These are phyloP conservation scores for Curvularia sp. DNA, from an alignment of 2,329 filamentous ascomycete genomes.

Conservation along the genomic window DNA sequence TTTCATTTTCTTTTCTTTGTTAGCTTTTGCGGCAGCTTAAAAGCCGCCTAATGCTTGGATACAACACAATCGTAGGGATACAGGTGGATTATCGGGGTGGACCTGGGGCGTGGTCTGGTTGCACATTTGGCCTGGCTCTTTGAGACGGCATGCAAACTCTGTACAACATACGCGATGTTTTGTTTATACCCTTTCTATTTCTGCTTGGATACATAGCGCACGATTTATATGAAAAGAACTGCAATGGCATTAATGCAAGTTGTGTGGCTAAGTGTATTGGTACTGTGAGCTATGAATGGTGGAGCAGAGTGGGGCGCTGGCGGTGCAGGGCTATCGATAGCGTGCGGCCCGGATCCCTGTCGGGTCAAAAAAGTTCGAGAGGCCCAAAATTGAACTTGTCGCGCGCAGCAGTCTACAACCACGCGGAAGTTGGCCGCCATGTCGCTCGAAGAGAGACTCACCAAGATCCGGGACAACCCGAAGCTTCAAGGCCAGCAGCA, in stretches of 20 bases:
- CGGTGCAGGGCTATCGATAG: constrained; percentile 28
- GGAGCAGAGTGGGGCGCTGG: constrained; percentile 10
- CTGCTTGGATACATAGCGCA: constrained; percentile 8
- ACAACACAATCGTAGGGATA: constrained; percentile 11
- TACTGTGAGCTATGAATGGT: not conserved
- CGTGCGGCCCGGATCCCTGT: constrained; percentile 19
- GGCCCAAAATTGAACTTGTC: constrained; percentile 19
- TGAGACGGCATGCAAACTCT: constrained; percentile 10
- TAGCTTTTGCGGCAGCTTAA: constrained; percentile 14
- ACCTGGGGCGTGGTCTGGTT: constrained; percentile 4
- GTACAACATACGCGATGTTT: constrained; percentile 18
- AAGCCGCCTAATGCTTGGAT: constrained; percentile 22
- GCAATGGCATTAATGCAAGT: constrained; percentile 9
- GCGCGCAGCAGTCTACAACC: constrained; percentile 17
- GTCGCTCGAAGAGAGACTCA: constrained; percentile 86
- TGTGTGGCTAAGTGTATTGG: not conserved
- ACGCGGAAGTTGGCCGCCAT: constrained; percentile 42
- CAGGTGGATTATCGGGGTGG: constrained; percentile 1
- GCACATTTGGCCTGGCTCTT: constrained; percentile 11
- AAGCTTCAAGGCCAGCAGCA: constrained; percentile 95
- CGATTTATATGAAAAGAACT: constrained; percentile 5
- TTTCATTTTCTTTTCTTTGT: constrained; percentile 1
- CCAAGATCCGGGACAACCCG: constrained; percentile 90
- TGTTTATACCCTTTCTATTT: constrained; percentile 24
- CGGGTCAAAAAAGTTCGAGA: constrained; percentile 23